These are phyloP conservation scores for Danielia reshetovae DNA, from an alignment of 805 yeast species.

Conservation along the genomic window DNA sequence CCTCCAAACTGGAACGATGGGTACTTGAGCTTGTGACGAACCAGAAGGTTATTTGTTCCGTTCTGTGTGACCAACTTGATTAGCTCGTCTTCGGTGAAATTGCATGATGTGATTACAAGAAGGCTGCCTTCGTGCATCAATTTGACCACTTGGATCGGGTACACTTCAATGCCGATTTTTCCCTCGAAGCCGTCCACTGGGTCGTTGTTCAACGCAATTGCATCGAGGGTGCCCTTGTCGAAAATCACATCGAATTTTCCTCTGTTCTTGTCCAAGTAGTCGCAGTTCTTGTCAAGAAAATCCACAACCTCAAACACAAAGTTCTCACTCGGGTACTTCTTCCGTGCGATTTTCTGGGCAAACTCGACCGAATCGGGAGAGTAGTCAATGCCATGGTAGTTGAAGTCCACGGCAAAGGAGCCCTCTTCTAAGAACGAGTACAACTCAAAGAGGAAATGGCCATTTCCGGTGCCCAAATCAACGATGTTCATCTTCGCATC, in stretches of 20 bases:
- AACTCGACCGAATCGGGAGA: constrained; percentile 76
- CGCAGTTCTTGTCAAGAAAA: constrained; percentile 44
- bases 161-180: constrained; percentile 51
- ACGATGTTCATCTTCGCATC: constrained; percentile 39
- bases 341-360: constrained; percentile 55
- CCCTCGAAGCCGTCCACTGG: constrained; percentile 40
- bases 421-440: constrained; percentile 56
- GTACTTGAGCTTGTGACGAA: constrained; percentile 67
- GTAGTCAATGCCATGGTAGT: constrained; percentile 73
- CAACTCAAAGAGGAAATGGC: constrained; percentile 75
- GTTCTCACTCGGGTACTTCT: constrained; percentile 27
- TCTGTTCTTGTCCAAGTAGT: constrained; percentile 32
- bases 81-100: constrained; percentile 83
- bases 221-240: constrained; percentile 96
- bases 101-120: constrained; percentile 83
- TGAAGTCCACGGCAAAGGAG: constrained; percentile 32
- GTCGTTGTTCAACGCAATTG: constrained; percentile 79
- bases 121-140: constrained; percentile 55
- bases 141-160: constrained; percentile 56
- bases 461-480: constrained; percentile 96
- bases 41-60: constrained; percentile 40
- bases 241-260: constrained; percentile 66
- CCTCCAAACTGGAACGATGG: constrained; percentile 91
- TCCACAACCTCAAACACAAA: constrained; percentile 67
- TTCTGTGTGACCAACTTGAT: constrained; percentile 46